Conservation (phyloP, 208 protist species). For the Acanthamoeba sp. region DNA sequence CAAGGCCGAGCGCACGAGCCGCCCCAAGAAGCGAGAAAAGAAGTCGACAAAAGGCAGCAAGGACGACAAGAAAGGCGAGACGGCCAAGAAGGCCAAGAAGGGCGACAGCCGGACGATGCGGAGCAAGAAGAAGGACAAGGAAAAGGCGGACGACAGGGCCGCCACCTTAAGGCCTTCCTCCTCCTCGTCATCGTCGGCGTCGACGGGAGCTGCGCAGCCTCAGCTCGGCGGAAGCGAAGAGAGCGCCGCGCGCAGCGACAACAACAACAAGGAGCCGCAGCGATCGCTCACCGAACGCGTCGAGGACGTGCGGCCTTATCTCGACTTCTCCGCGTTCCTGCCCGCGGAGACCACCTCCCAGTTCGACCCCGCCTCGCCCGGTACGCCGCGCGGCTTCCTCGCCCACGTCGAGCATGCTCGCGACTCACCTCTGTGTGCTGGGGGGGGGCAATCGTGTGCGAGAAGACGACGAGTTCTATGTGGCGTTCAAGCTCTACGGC, state of each 20-base stretch:
- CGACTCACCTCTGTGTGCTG: no score
- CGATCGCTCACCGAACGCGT: not conserved
- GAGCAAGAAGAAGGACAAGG: conserved; percentile 22
- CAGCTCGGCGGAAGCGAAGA: no score
- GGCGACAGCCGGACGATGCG: conserved; percentile 17
- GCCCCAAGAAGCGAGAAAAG: conserved; percentile 18
- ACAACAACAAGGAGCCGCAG: not conserved
- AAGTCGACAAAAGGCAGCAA: not conserved
- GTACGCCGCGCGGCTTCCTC: no score
- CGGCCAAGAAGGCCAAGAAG: not conserved
- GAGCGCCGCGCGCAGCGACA: not conserved
- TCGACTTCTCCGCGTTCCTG: conserved; percentile 54
- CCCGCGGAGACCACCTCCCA: not conserved
- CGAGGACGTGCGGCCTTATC: conserved; percentile 9
- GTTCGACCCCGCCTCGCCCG: not conserved
- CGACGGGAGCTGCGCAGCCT: not conserved
- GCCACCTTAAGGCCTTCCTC: not conserved
- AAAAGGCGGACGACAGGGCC: not conserved
- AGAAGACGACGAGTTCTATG: conserved; percentile 70
- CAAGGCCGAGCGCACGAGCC: not conserved
- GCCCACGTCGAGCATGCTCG: no score
- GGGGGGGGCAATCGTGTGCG: no score
- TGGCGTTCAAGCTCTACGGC: conserved; percentile 43
- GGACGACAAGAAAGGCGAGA: not conserved
- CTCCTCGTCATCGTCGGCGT: not conserved